A percentile compares a stretch with the other conserved stretches of the same genome.
phyloP scores from a whole-genome alignment of 2,329 filamentous ascomycete genomes.

The Neonectria neomacrospora region DNA sequence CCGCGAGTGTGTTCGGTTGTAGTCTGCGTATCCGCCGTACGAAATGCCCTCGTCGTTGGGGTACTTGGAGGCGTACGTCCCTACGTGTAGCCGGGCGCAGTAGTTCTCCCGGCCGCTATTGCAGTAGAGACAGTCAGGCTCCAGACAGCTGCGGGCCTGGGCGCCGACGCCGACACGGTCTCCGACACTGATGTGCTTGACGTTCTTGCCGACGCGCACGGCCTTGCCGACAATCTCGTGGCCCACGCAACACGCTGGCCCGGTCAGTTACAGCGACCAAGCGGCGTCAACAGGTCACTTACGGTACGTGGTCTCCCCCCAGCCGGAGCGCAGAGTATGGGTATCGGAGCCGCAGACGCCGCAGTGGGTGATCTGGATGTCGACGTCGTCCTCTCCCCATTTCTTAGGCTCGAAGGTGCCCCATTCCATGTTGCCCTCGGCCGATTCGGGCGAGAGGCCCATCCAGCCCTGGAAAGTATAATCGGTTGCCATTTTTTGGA shows the following conservation, averaged over 20 bases:
- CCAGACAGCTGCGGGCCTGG: conserved; percentile 36
- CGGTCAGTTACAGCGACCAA: neutral
- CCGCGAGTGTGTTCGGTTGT: conserved; percentile 34
- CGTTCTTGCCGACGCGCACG: conserved; percentile 63
- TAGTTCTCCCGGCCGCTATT: conserved; percentile 72
- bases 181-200: conserved; percentile 65
- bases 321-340: conserved; percentile 67
- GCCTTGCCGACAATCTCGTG: conserved; percentile 73
- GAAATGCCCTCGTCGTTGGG: conserved; percentile 69
- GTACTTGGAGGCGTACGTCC: conserved; percentile 68
- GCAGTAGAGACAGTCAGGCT: conserved; percentile 25
- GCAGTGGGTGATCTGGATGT: conserved; percentile 73
- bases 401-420: conserved; percentile 69
- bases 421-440: conserved; percentile 65
- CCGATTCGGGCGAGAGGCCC: conserved; percentile 54
- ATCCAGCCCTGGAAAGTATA: conserved; percentile 55
- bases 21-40: conserved; percentile 66
- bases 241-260: conserved; percentile 64
- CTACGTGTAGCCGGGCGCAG: conserved; percentile 66
- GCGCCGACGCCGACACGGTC: conserved; percentile 61
- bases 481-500: conserved; percentile 17
- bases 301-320: conserved; percentile 48
- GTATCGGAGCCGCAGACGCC: conserved; percentile 73
- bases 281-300: neutral
- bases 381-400: conserved; percentile 73